Percentiles rank a stretch among this genome's conserved stretches.
phyloP scores from a whole-genome alignment of 2,329 filamentous ascomycete genomes.

The Trichoderma polysporum region DNA sequence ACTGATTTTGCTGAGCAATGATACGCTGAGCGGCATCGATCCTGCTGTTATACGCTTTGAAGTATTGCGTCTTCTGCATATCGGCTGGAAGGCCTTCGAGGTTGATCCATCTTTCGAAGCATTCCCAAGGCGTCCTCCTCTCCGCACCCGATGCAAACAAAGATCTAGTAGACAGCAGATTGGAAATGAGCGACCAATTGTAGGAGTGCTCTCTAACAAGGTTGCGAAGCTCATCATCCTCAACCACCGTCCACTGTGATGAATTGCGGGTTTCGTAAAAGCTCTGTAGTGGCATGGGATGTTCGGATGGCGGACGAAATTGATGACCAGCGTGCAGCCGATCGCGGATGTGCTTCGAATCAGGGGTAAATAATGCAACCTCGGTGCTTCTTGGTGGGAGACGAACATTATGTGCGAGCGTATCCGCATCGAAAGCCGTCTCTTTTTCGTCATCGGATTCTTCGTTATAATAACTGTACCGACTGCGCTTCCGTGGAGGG shows the following conservation, averaged over 20 bases:
- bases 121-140: conserved; percentile 94
- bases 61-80: conserved; percentile 94
- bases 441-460: conserved; percentile 61
- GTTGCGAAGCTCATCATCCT: conserved; percentile 84
- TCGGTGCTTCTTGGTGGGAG: conserved; percentile 69
- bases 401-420: conserved; percentile 45
- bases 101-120: conserved; percentile 94
- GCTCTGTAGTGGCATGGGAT: conserved; percentile 81
- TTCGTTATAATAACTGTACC: conserved; percentile 79
- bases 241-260: conserved; percentile 86
- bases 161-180: conserved; percentile 71
- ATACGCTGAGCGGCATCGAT: conserved; percentile 60
- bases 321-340: conserved; percentile 87
- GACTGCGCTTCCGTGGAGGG: conserved; percentile 72
- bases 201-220: conserved; percentile 92
- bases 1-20: conserved; percentile 54
- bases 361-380: conserved; percentile 84
- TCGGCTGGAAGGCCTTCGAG: conserved; percentile 88
- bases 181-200: conserved; percentile 95
- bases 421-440: conserved; percentile 56
- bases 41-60: conserved; percentile 67
- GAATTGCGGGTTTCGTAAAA: conserved; percentile 87
- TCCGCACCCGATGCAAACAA: conserved; percentile 82
- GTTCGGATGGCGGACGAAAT: conserved; percentile 89
- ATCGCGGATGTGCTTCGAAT: conserved; percentile 87